A percentile compares a stretch with the other conserved stretches of the same genome.
These are phyloP conservation scores for Hordeum pubiflorum DNA, from an alignment of 202 grass and related monocot species.

Conservation along the genomic window DNA sequence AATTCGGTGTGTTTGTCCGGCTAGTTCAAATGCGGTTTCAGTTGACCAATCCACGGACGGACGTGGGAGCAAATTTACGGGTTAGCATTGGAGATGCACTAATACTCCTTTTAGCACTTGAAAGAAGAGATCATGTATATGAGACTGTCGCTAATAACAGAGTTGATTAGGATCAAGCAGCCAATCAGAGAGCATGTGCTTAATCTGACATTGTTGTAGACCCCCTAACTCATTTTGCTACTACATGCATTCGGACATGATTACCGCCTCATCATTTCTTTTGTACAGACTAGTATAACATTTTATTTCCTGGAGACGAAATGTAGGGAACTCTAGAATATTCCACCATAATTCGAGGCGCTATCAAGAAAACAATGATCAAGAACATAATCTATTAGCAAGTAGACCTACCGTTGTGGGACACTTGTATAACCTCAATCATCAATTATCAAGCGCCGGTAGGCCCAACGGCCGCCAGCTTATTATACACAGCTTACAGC, in stretches of 20 bases:
- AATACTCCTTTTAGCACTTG: not conserved
- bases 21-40: too few relatives aligned
- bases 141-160: not conserved
- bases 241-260: not conserved
- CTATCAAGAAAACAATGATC: not conserved
- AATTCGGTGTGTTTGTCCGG: too few relatives aligned
- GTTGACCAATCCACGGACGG: too few relatives aligned
- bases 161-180: not conserved
- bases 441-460: slow-evolving; percentile 16
- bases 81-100: too few relatives aligned
- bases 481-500: slow-evolving; percentile 11
- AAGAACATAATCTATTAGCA: not conserved
- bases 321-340: not conserved
- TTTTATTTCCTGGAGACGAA: not conserved
- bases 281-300: not conserved
- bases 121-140: not conserved
- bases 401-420: slow-evolving; percentile 26
- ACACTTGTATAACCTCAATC: slow-evolving; percentile 2
- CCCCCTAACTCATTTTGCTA: not conserved
- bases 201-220: not conserved
- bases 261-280: not conserved
- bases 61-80: too few relatives aligned
- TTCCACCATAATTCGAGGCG: not conserved
- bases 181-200: not conserved
- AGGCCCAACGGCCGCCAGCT: slow-evolving; percentile 18